Evolutionary conservation across 306 rosid genomes (phyloP), one percentile per base, ranked within the genome.

Genomic region (Vachellia collinsii): DNA sequence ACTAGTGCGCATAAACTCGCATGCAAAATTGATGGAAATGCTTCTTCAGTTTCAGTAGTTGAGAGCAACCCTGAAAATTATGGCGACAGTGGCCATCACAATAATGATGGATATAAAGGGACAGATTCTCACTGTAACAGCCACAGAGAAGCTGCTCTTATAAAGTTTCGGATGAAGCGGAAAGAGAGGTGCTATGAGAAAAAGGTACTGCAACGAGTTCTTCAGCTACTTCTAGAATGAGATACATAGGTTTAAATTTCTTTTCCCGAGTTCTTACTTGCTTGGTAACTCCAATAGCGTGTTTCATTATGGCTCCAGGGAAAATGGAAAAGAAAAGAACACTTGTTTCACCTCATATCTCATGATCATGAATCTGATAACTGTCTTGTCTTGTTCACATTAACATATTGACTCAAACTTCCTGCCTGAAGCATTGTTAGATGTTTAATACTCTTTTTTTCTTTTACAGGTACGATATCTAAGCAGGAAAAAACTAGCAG

Each of bases 101-200:
- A 79, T 74, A 63, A 78, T 74, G 89, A 87, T 74, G 88, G 83
- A 41, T 70, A 67, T 70, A 77, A 81, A 85, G 81, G 76, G 39
- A 46, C 56, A 80, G 85, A 85, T 72, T 79, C 89, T 61, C 83
- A 77, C 53, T 80, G 71, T 58, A 63, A 79, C 44, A 89, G 88
- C 80, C 91, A 76, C 73, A 93, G 97, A 84, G 90, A 94, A 88
- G 97, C 93, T 25, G 94, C 93, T 54, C 83, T 92, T 67, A 75
- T 80, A n/a, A 94, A 89, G 87, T 91, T 88, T 80, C 82, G 91
- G n/a, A 77, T 89, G 86, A 92, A 94, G 83, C 84, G 93, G 44
- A 91, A 89, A 80, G 92, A 89, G 77, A 81, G 94, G 80, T 89
- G 91, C 89, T 94, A 39, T 53, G 85, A 74, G 78, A 92, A 90